phyloP scores from a whole-genome alignment of 2,329 filamentous ascomycete genomes.

The Dothistroma septosporum region DNA sequence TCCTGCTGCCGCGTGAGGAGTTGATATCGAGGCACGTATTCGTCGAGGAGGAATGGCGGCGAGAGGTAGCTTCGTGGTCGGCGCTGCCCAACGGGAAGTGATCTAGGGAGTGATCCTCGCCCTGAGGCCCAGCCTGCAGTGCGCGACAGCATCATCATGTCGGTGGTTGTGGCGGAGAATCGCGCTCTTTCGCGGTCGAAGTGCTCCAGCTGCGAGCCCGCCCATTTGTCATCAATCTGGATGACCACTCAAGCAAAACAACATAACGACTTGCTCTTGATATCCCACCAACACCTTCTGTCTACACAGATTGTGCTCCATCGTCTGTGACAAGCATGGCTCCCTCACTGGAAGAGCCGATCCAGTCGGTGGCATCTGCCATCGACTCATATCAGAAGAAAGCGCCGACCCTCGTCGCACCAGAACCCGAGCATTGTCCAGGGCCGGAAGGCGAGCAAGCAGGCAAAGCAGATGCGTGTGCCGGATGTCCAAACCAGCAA shows the following conservation, averaged over 20 bases:
- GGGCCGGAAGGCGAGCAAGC: slow-evolving; percentile 74
- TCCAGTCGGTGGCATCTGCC: slow-evolving; percentile 50
- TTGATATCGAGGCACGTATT: slow-evolving; percentile 70
- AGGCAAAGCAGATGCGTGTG: slow-evolving; percentile 73
- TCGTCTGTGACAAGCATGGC: slow-evolving; percentile 55
- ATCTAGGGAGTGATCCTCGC: not conserved
- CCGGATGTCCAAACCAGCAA: slow-evolving; percentile 88
- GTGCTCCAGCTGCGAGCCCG: not conserved
- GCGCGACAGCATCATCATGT: slow-evolving; percentile 19
- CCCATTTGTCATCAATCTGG: slow-evolving; percentile 10
- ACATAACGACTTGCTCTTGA: not conserved
- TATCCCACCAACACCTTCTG: not conserved
- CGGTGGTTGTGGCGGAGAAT: not conserved
- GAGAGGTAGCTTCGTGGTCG: slow-evolving; percentile 41
- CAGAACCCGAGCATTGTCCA: slow-evolving; percentile 88
- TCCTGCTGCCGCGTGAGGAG: slow-evolving; percentile 64
- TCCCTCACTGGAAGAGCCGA: slow-evolving; percentile 71
- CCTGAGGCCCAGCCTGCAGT: not conserved
- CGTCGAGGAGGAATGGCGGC: slow-evolving; percentile 65
- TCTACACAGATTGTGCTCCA: not conserved
- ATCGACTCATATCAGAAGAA: slow-evolving; percentile 71
- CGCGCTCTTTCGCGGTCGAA: not conserved
- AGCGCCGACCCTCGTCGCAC: slow-evolving; percentile 51
- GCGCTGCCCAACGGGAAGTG: slow-evolving; percentile 2
- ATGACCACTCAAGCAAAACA: no score